phyloP scores from a whole-genome alignment of 2,329 filamentous ascomycete species.

The Aspergillus udagawae region DNA sequence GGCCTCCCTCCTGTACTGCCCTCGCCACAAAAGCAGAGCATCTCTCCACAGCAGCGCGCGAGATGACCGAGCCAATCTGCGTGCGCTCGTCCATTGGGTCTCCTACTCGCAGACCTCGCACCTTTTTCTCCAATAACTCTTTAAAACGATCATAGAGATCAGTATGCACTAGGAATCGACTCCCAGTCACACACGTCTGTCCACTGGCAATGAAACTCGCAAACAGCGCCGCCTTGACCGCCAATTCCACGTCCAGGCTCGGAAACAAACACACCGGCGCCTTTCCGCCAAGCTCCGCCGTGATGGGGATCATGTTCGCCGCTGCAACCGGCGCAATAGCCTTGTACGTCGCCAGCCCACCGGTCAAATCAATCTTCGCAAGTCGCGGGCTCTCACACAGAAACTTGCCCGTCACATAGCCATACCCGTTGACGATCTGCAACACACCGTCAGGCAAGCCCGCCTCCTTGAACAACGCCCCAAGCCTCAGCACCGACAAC shows the following conservation, averaged over 20 bases:
- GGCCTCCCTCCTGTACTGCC: slow-evolving; percentile 39
- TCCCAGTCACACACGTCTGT: slow-evolving; percentile 55
- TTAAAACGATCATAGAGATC: slow-evolving; percentile 40
- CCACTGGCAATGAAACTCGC: slow-evolving; percentile 51
- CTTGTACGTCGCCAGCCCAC: slow-evolving; percentile 28
- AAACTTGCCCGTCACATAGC: slow-evolving; percentile 41
- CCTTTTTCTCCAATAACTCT: slow-evolving; percentile 43
- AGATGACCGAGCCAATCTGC: slow-evolving; percentile 63
- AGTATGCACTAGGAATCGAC: slow-evolving; percentile 50
- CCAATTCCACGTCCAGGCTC: slow-evolving; percentile 27
- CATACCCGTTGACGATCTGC: slow-evolving; percentile 51
- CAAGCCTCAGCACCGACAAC: slow-evolving; percentile 39
- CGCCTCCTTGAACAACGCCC: slow-evolving; percentile 38
- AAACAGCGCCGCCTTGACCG: slow-evolving; percentile 34
- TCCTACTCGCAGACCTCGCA: slow-evolving; percentile 53
- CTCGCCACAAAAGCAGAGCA: slow-evolving; percentile 26
- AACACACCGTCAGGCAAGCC: slow-evolving; percentile 43
- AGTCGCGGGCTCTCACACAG: slow-evolving; percentile 28
- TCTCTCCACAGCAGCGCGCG: slow-evolving; percentile 38
- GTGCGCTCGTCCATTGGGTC: slow-evolving; percentile 53
- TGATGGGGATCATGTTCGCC: slow-evolving; percentile 30
- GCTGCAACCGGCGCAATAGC: slow-evolving; percentile 31
- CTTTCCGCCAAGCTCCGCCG: slow-evolving; percentile 37
- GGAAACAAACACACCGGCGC: slow-evolving; percentile 34
- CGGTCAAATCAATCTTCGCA: slow-evolving; percentile 34